Percentiles rank a stretch among this genome's conserved stretches.
These are phyloP conservation scores for Tetrahymena borealis DNA, from an alignment of 73 alveolate species.

Conservation along the genomic window DNA sequence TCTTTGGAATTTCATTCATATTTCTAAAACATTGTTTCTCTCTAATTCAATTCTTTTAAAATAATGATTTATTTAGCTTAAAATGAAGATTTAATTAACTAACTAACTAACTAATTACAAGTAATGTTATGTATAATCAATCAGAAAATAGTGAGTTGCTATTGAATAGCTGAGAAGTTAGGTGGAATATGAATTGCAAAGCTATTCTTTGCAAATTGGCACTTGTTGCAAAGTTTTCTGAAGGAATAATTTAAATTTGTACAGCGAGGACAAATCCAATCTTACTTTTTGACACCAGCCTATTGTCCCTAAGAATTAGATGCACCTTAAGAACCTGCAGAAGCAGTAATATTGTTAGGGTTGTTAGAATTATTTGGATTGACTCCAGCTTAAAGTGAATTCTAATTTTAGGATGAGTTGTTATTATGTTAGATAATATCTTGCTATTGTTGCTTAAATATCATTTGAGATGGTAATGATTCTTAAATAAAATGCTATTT, in stretches of 20 bases:
- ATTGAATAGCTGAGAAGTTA: not conserved
- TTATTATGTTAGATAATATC: no score
- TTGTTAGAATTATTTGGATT: not conserved
- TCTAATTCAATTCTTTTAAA: no score
- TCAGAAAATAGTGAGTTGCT: not conserved
- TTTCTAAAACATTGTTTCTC: no score
- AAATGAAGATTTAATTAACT: no score
- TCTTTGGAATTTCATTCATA: no score
- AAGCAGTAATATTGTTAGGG: not conserved
- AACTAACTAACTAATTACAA: no score
- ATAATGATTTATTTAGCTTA: no score
- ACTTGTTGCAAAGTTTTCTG: not conserved
- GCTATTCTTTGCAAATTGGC: not conserved
- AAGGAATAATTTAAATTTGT: not conserved
- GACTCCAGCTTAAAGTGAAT: not conserved
- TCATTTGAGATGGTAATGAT: no score
- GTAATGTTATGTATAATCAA: no score
- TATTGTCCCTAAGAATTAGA: not conserved
- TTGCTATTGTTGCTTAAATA: no score
- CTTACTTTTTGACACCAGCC: not conserved
- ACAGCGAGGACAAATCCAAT: not conserved
- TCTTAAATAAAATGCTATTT: no score
- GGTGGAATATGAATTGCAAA: not conserved
- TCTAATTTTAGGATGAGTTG: not conserved
- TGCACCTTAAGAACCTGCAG: not conserved